Conservation (phyloP, 2,329 filamentous ascomycete genomes). For the Pseudocercospora cruenta region DNA sequence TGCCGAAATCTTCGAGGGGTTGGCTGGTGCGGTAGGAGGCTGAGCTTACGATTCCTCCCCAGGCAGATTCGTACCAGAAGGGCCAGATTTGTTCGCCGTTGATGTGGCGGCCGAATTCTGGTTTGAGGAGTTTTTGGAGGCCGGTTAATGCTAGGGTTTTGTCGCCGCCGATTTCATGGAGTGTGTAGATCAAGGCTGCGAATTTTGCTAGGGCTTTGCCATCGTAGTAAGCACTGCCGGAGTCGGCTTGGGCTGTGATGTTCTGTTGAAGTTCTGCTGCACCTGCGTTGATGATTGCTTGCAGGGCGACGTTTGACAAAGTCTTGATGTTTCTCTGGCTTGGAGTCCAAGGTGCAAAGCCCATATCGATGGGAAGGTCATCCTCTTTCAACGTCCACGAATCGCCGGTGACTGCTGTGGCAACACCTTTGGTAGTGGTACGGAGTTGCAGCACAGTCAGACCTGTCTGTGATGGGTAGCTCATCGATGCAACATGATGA, state of each 20-base stretch:
- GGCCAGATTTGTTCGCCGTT: constrained; percentile 46
- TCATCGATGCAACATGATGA: constrained; percentile 80
- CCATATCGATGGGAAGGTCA: constrained; percentile 72
- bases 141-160: constrained; percentile 57
- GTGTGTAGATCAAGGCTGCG: constrained; percentile 49
- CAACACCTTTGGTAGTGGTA: constrained; percentile 83
- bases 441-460: constrained; percentile 63
- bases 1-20: constrained; percentile 80
- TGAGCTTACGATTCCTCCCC: constrained; percentile 80
- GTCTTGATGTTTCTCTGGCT: constrained; percentile 41
- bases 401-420: constrained; percentile 71
- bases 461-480: constrained; percentile 56
- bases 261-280: constrained; percentile 72
- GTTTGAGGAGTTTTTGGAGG: constrained; percentile 51
- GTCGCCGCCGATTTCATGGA: constrained; percentile 57
- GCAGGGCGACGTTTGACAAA: constrained; percentile 50
- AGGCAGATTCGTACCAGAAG: constrained; percentile 61
- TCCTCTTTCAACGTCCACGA: constrained; percentile 78
- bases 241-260: constrained; percentile 71
- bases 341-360: constrained; percentile 77
- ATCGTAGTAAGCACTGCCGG: constrained; percentile 89
- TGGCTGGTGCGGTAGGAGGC: constrained; percentile 78
- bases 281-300: constrained; percentile 61
- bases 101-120: constrained; percentile 53
- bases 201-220: constrained; percentile 62